Evolutionary conservation across 169 alveolate species (phyloP), one percentile per base, ranked within the genome.

Genomic region (Plasmodium yoelii): DNA sequence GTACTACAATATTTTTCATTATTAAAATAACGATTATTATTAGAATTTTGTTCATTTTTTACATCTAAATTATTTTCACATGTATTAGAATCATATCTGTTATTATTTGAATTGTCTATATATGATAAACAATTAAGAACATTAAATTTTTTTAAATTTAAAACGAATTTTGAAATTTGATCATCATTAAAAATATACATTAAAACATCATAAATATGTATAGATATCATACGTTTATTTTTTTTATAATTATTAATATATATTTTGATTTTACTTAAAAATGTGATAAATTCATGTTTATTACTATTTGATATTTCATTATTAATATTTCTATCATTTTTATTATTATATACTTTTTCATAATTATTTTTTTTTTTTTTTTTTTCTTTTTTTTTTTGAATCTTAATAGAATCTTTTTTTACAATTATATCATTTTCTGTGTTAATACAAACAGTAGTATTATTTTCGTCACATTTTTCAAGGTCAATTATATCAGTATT

Each of bases 161-260:
- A 56, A 63, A 68, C 44, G 15, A 77, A 63, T 3, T 49, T 77
- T 1, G 53, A 63, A 39, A 64, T 56, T 7, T 55, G 22, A 0
- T 47, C 10, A 47, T 77, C 77, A 59, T 49, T 63, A 28, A 18
- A 77, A 5, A 69, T 10, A 13, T 77, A 77, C 0, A 77, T 10
- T 26, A 77, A 26, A 1, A 77, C 67, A 49, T 77, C 88, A 2
- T 74, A 61, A 12, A 77, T 4, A 8, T 77, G 88, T 10, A 64
- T 42, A 0, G 88, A 77, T 63, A 77, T 18, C 88, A 77, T 77
- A 24, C 88, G 22, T 55, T 77, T 77, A 53, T 47, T 77, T 68
- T 68, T 46, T 64, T 64, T 77, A 57, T 77, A 46, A 77, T 77
- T 64, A 77, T 77, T 77, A 24, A 77, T 15, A 77, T 77, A 75